These are phyloP conservation scores for Aureobasidium sp. DNA, from an alignment of 2,329 filamentous ascomycete genomes.

Conservation along the genomic window DNA sequence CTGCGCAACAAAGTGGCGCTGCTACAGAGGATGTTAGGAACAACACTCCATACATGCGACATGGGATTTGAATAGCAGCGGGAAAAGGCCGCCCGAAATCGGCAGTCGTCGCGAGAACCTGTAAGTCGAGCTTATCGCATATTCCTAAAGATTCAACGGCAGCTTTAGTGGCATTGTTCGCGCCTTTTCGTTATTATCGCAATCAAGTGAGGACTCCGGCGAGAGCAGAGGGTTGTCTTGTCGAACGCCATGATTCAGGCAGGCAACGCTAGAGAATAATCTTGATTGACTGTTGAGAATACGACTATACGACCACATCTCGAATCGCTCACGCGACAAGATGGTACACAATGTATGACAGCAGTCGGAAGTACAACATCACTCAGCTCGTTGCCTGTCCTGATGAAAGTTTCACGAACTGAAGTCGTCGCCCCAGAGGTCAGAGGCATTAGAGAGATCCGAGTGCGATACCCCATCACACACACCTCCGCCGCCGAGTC, in stretches of 20 bases:
- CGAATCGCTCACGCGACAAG: background rate
- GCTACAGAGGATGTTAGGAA: background rate
- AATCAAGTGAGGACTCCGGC: background rate
- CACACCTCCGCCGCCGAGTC: background rate
- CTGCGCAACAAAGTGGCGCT: background rate
- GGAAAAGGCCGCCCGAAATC: background rate
- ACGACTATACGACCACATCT: background rate
- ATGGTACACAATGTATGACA: background rate
- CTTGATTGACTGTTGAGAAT: background rate
- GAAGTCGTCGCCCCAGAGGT: background rate
- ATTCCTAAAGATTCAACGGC: background rate
- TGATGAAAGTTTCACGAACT: background rate
- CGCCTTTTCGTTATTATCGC: background rate
- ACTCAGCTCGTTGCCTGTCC: background rate
- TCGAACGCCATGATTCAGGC: background rate
- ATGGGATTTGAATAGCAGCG: background rate
- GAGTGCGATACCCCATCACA: background rate
- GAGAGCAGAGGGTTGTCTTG: background rate
- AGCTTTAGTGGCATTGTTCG: background rate
- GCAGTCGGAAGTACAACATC: background rate
- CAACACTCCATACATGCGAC: background rate
- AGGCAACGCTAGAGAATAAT: background rate
- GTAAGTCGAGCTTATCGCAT: background rate
- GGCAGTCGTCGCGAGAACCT: background rate
- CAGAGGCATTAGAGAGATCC: slow-evolving; percentile 2